A percentile compares a stretch with the other conserved stretches of the same genome.
These are phyloP conservation scores for Chloranthus sessilifolius DNA, from an alignment of 164 flowering plant genomes.

Conservation along the genomic window DNA sequence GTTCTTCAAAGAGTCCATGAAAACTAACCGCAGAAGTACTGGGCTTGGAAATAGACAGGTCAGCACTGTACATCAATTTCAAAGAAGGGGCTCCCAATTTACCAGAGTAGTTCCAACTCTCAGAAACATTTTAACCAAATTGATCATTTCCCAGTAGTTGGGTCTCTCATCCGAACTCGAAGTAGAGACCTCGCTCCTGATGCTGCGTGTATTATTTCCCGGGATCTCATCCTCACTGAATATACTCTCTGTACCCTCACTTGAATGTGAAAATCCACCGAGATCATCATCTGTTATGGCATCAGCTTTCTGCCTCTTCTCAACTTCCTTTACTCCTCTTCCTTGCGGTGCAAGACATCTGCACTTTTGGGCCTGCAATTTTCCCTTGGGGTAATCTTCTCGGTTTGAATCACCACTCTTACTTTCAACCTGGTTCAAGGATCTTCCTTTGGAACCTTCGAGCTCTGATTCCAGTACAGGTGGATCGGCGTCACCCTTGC, in stretches of 20 bases:
- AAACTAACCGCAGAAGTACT: too few species aligned
- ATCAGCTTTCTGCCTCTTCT: conserved; percentile 47
- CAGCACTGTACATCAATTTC: too few species aligned
- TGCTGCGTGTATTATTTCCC: conserved; percentile 31
- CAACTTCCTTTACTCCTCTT: conserved; percentile 53
- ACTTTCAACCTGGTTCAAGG: conserved; percentile 31
- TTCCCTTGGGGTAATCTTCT: conserved; percentile 88
- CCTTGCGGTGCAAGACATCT: conserved; percentile 72
- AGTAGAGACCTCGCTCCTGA: conserved; percentile 48
- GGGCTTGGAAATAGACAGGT: too few species aligned
- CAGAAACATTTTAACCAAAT: too few species aligned
- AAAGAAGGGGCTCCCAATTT: too few species aligned
- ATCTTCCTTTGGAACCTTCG: conserved; percentile 28
- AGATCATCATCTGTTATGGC: conserved; percentile 39
- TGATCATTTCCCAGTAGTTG: too few species aligned
- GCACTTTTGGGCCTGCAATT: conserved; percentile 74
- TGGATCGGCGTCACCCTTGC: conserved; percentile 61
- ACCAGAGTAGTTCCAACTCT: too few species aligned
- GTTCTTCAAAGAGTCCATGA: too few species aligned
- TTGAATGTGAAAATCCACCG: conserved; percentile 50
- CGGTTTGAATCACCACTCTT: conserved; percentile 46
- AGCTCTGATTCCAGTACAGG: conserved; percentile 46
- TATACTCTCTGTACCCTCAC: conserved; percentile 39
- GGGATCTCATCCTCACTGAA: conserved; percentile 72
- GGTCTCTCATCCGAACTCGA: conserved; percentile 51